phyloP scores from a whole-genome alignment of 2,329 filamentous ascomycete species.

The Septoria petroselini region DNA sequence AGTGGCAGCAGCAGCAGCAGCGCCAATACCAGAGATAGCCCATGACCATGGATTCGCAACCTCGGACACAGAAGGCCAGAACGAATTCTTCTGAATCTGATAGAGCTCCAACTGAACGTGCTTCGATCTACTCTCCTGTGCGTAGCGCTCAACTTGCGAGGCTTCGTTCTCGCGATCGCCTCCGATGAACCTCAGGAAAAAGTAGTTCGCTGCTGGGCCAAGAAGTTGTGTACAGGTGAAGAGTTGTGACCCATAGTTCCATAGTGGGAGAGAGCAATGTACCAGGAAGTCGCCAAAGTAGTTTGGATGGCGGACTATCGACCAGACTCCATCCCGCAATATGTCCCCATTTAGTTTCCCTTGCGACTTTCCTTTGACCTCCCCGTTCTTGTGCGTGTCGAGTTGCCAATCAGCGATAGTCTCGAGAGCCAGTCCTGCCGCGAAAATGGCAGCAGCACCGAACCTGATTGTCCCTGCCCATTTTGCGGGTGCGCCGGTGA shows the following conservation, averaged over 20 bases:
- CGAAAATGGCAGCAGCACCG: slow-evolving; percentile 52
- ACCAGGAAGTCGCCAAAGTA: slow-evolving; percentile 61
- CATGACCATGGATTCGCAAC: slow-evolving; percentile 57
- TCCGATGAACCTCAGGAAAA: slow-evolving; percentile 56
- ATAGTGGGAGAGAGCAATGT: slow-evolving; percentile 58
- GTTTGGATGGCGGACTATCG: slow-evolving; percentile 60
- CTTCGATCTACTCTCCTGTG: slow-evolving; percentile 51
- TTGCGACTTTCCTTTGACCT: slow-evolving; percentile 35
- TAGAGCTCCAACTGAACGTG: slow-evolving; percentile 54
- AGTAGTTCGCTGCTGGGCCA: slow-evolving; percentile 57
- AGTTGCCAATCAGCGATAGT: slow-evolving; percentile 57
- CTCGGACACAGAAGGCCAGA: slow-evolving; percentile 56
- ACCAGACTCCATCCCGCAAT: slow-evolving; percentile 58
- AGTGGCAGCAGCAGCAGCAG: slow-evolving; percentile 41
- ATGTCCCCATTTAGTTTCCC: slow-evolving; percentile 39
- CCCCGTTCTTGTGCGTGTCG: slow-evolving; percentile 47
- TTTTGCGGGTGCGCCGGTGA: slow-evolving; percentile 26
- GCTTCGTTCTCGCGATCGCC: slow-evolving; percentile 57
- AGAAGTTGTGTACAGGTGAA: slow-evolving; percentile 55
- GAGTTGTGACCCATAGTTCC: slow-evolving; percentile 55
- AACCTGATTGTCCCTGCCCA: slow-evolving; percentile 40
- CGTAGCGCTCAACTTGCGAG: slow-evolving; percentile 53
- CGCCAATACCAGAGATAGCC: slow-evolving; percentile 52
- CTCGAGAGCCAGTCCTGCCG: slow-evolving; percentile 56
- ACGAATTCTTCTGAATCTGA: slow-evolving; percentile 55